Conservation (phyloP, 768 basidiomycete genomes). For the Omphalotus guepiniiformis region DNA sequence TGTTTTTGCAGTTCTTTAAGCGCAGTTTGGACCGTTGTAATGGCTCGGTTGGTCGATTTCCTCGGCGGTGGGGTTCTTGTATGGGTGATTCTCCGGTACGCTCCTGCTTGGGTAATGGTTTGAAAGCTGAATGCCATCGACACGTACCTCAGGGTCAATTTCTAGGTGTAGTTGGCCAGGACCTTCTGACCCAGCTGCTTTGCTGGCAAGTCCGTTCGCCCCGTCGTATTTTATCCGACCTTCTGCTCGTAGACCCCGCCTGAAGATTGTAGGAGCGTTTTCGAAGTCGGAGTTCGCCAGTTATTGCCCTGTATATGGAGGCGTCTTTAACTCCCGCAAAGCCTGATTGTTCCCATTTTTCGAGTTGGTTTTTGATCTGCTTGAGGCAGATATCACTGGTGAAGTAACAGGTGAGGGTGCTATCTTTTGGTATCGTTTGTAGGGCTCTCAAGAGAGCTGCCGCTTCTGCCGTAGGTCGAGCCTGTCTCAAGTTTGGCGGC, state of each 20-base stretch:
- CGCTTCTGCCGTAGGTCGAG: constrained; percentile 20
- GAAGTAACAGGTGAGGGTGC: constrained; percentile 2
- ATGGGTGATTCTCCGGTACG: constrained; percentile 11
- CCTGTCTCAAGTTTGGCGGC: constrained; percentile 11
- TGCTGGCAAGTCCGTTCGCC: constrained; percentile 16
- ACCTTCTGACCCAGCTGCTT: neutral
- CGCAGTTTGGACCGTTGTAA: constrained; percentile 7
- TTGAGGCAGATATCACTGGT: constrained; percentile 16
- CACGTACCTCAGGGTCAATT: neutral
- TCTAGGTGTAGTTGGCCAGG: neutral
- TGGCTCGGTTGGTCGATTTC: neutral
- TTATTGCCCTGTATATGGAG: constrained; percentile 3
- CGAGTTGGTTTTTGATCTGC: constrained; percentile 16
- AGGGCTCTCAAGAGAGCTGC: constrained; percentile 10
- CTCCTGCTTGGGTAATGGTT: constrained; percentile 16
- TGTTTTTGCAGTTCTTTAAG: neutral
- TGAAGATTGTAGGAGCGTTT: constrained; percentile 13
- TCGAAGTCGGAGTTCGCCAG: constrained; percentile 10
- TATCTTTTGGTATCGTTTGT: constrained; percentile 3
- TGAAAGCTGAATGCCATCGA: constrained; percentile 13
- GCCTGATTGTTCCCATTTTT: constrained; percentile 22
- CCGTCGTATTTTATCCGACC: constrained; percentile 20
- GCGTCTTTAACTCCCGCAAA: constrained; percentile 19
- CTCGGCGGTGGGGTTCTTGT: neutral
- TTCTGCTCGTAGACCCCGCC: constrained; percentile 24